Conservation (phyloP, 2,329 filamentous ascomycete genomes). For the Chaetomium sp. region DNA sequence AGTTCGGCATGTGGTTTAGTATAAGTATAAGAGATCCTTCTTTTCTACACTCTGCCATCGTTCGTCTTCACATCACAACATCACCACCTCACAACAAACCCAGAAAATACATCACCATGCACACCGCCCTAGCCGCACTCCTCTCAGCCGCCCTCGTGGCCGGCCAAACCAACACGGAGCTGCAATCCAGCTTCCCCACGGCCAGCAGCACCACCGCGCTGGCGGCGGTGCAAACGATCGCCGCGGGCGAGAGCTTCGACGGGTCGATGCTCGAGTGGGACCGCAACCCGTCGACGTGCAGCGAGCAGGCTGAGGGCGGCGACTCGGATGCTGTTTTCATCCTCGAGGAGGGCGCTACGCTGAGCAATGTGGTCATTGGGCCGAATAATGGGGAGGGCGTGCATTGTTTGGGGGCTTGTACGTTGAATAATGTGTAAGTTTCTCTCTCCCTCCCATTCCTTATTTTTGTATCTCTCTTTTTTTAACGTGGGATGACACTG, state of each 20-base stretch:
- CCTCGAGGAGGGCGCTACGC: constrained; percentile 10
- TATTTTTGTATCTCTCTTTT: not conserved
- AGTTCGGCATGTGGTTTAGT: too few species aligned
- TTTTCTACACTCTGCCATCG: too few species aligned
- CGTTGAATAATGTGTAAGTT: not conserved
- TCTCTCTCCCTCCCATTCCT: not conserved
- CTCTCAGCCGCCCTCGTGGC: constrained; percentile 8
- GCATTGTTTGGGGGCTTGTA: constrained; percentile 11
- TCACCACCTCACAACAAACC: not conserved
- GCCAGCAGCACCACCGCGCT: constrained; percentile 6
- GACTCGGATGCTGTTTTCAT: constrained; percentile 12
- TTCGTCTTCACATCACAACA: too few species aligned
- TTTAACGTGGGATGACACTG: constrained; percentile 1
- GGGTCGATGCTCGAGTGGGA: constrained; percentile 12
- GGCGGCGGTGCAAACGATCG: constrained; percentile 1
- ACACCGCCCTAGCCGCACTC: constrained; percentile 3
- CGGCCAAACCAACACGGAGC: constrained; percentile 4
- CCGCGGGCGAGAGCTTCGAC: constrained; percentile 5
- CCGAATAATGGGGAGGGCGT: constrained; percentile 14
- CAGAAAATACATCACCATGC: constrained; percentile 5
- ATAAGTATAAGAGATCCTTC: too few species aligned
- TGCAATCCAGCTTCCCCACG: constrained; percentile 9
- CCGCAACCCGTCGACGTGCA: constrained; percentile 5
- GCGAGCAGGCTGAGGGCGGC: constrained; percentile 6
- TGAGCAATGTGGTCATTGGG: constrained; percentile 14